phyloP scores from a whole-genome alignment of 805 yeast species.

The Diddensiella caesifluorescens region DNA sequence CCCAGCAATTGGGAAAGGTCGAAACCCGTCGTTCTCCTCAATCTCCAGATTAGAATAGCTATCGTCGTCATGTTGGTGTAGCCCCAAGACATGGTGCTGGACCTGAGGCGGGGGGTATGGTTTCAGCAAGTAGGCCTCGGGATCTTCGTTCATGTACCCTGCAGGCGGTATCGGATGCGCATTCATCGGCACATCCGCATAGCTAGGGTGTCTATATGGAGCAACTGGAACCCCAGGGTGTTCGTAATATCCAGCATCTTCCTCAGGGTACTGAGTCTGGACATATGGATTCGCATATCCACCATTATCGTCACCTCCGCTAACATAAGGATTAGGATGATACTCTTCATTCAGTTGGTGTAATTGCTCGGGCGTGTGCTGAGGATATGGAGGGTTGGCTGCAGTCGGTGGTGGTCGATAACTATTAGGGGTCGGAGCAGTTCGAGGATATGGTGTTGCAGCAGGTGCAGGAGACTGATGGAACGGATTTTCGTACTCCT shows the following conservation, averaged over 20 bases:
- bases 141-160: conserved; percentile 9
- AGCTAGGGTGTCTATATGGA: background rate
- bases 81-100: conserved; percentile 11
- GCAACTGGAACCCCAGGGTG: background rate
- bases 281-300: conserved; percentile 2
- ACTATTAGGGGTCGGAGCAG: too few relatives aligned
- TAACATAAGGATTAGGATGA: too few relatives aligned
- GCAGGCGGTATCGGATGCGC: conserved; percentile 1
- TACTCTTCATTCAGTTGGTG: too few relatives aligned
- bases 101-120: conserved; percentile 10
- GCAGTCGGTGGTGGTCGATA: too few relatives aligned
- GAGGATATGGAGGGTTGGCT: conserved; percentile 1
- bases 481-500: too few relatives aligned
- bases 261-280: conserved; percentile 1
- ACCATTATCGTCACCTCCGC: too few relatives aligned
- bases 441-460: background rate
- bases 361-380: background rate
- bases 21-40: conserved; percentile 28
- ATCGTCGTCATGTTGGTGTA: conserved; percentile 11
- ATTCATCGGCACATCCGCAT: background rate
- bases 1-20: conserved; percentile 35
- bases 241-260: background rate
- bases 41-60: conserved; percentile 5
- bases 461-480: conserved; percentile 1
- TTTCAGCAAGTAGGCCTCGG: conserved; percentile 15